A percentile compares a stretch with the other conserved stretches of the same genome.
Conservation (phyloP, 2,329 filamentous ascomycete genomes). For the Trichoderma koningii region DNA sequence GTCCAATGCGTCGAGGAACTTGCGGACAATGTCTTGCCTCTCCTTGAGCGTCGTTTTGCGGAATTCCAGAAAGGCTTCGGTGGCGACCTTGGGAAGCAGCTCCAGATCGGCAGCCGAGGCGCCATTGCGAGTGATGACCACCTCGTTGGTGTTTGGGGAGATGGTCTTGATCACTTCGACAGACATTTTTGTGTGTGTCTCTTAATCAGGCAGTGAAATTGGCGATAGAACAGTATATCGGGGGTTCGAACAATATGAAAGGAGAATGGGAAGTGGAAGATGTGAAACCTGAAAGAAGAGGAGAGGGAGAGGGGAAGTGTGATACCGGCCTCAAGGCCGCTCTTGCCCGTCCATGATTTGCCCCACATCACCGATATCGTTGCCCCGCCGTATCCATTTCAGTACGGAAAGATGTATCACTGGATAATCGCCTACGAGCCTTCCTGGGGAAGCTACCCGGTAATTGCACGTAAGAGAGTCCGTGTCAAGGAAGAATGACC, state of each 20-base stretch:
- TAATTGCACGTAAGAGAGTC: background rate
- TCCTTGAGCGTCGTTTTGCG: conserved; percentile 72
- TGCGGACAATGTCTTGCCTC: conserved; percentile 77
- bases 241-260: background rate
- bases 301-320: conserved; percentile 20
- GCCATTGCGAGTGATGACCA: conserved; percentile 77
- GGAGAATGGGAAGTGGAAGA: background rate
- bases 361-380: conserved; percentile 28
- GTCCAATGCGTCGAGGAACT: conserved; percentile 70
- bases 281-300: conserved; percentile 8
- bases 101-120: conserved; percentile 70
- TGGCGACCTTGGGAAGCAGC: conserved; percentile 69
- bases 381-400: conserved; percentile 19
- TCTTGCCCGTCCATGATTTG: conserved; percentile 19
- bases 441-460: background rate
- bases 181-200: conserved; percentile 51
- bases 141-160: conserved; percentile 85
- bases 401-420: background rate
- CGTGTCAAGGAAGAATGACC: background rate
- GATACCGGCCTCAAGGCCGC: conserved; percentile 9
- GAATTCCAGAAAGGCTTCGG: conserved; percentile 75
- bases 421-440: background rate
- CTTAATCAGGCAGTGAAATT: background rate
- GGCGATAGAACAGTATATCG: background rate
- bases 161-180: conserved; percentile 73